Base-by-base conservation (phyloP, 2,329 filamentous ascomycete genomes). In the Seiridium cupressi region DNA sequence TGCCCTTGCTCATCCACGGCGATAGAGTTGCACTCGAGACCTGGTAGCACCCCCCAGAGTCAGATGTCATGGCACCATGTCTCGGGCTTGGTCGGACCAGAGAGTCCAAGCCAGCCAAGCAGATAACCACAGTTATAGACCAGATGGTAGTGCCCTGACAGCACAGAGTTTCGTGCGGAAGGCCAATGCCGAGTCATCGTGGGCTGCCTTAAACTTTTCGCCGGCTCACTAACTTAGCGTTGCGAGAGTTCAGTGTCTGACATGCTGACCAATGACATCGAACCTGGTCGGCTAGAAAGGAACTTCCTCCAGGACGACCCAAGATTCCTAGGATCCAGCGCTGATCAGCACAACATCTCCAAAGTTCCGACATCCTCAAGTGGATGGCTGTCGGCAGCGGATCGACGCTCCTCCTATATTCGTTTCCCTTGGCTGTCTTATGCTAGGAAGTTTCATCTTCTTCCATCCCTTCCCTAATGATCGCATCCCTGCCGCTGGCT, bases 341-440 rank as follows among this genome's bases (percentile, higher is more conserved):
- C 46, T 18, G 46, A 48, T 48, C 46, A n/a, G 26, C 46, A 48
- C 46, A 7, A 48, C 7, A n/a, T 48, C 46, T n/a, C 46, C 46
- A 31, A 42, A 42, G 18, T 42, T 42, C 38, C 38, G n/a, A n/a
- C n/a, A 48, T 48, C 46, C n/a, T 48, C 18, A n/a, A 48, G 7
- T 48, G 13, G 38, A 34, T 53, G 32, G 34, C 31, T 38, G 31
- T 53, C 9, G 18, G 38, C 51, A 36, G 34, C 44, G 51, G 51
- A 55, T 44, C 51, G 40, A 42, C 40, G 32, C 31, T 31, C 38
- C 26, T n/a, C 35, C 34, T 18, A 26, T 36, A 26, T 44, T 44
- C 18, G 38, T 32, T 55, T 44, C 36, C 31, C 51, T 55, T 55
- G 51, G 51, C 51, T 44, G 36, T 55, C 51, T 42, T 55, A 55